Evolutionary conservation across 768 basidiomycete species (phyloP).

Genomic region (Panaeolus cyanescens): DNA sequence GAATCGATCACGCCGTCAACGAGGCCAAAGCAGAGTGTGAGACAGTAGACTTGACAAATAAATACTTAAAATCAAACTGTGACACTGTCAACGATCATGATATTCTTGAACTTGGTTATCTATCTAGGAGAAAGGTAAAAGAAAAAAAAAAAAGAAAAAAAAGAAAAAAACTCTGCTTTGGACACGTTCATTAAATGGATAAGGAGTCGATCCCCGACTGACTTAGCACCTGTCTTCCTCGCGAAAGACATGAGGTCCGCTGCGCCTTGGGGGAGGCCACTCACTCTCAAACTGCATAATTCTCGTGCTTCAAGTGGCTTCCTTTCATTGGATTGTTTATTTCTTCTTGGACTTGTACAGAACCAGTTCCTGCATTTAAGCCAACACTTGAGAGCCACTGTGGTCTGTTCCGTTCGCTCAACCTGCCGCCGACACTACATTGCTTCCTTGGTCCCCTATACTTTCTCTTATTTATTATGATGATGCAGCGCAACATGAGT

Average conservation of each 20-base stretch:
- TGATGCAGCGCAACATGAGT: constrained; percentile 50
- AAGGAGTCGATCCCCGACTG: neutral
- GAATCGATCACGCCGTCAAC: constrained; percentile 1
- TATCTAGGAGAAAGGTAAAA: too few species aligned
- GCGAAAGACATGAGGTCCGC: neutral
- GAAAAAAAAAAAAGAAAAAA: too few species aligned
- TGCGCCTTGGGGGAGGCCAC: neutral
- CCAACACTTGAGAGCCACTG: neutral
- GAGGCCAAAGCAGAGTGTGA: neutral
- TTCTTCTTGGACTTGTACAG: neutral
- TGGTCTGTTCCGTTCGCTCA: neutral
- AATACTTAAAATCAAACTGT: neutral
- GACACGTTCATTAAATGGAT: neutral
- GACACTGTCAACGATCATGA: too few species aligned
- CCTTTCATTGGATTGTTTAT: neutral
- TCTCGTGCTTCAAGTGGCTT: neutral
- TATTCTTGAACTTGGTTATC: too few species aligned
- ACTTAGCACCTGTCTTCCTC: constrained; percentile 1
- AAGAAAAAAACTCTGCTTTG: neutral
- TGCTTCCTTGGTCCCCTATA: constrained; percentile 2
- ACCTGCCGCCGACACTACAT: constrained; percentile 7
- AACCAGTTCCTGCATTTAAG: neutral
- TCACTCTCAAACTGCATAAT: neutral
- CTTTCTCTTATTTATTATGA: constrained; percentile 9
- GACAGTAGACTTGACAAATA: neutral